Evolutionary conservation across 495 filamentous ascomycete species (phyloP).

Genomic region (Jackrogersella multiformis): DNA sequence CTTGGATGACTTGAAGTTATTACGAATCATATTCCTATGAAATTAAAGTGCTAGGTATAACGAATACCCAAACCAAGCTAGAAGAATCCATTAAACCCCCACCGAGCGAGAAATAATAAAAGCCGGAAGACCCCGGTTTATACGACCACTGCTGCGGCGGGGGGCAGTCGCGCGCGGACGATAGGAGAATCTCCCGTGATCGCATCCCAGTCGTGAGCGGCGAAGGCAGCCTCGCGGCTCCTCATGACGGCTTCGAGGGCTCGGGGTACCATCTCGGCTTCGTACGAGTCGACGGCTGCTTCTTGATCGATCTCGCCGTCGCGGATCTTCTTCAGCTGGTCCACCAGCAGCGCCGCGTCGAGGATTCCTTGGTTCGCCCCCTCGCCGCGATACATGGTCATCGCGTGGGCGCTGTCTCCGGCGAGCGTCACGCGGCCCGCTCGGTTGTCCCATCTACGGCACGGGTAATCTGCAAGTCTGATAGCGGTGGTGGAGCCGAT

Average conservation of each 20-base stretch:
- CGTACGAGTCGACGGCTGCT: conserved; percentile 54
- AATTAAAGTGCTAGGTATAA: too few species aligned
- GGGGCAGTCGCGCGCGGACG: conserved; percentile 13
- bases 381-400: conserved; percentile 71
- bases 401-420: conserved; percentile 68
- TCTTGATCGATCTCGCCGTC: conserved; percentile 28
- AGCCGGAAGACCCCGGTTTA: too few species aligned
- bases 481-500: conserved; percentile 54
- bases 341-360: conserved; percentile 58
- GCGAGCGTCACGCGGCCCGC: conserved; percentile 58
- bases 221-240: conserved; percentile 65
- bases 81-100: too few species aligned
- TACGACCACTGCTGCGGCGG: conserved; percentile 4
- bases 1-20: too few species aligned
- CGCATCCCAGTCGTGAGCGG: conserved; percentile 60
- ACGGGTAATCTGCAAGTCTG: conserved; percentile 62
- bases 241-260: conserved; percentile 58
- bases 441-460: conserved; percentile 48
- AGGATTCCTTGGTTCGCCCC: conserved; percentile 68
- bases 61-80: too few species aligned
- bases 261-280: conserved; percentile 60
- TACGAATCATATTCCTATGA: too few species aligned
- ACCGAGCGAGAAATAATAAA: too few species aligned
- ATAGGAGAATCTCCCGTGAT: conserved; percentile 44
- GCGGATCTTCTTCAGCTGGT: conserved; percentile 35